These are phyloP conservation scores for Macrocybe gigantea DNA, from an alignment of 768 basidiomycete genomes.

Conservation along the genomic window DNA sequence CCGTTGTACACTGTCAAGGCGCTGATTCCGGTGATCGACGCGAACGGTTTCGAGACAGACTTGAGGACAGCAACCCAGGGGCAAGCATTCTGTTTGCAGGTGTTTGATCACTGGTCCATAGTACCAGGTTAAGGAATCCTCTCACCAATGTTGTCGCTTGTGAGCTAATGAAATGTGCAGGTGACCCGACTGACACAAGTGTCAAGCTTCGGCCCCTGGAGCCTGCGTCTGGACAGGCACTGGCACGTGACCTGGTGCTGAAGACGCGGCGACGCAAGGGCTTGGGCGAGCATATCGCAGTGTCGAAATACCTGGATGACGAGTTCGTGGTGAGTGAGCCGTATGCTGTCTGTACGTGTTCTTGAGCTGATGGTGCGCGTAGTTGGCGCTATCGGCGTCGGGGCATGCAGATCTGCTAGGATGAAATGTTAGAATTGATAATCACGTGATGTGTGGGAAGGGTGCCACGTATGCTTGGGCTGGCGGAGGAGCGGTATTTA, in stretches of 20 bases:
- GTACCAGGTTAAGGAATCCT: constrained; percentile 72
- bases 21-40: constrained; percentile 95
- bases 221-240: constrained; percentile 92
- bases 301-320: constrained; percentile 95
- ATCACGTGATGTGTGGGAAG: constrained; percentile 24
- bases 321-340: constrained; percentile 77
- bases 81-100: constrained; percentile 96
- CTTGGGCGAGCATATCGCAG: constrained; percentile 93
- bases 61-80: constrained; percentile 96
- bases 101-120: constrained; percentile 98
- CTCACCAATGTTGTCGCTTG: constrained; percentile 12
- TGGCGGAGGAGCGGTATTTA: constrained; percentile 25
- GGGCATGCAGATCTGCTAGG: constrained; percentile 94
- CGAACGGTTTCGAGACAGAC: constrained; percentile 98
- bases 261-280: constrained; percentile 97
- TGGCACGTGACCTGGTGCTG: constrained; percentile 91
- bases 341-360: neutral
- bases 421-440: constrained; percentile 21
- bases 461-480: constrained; percentile 37
- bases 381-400: constrained; percentile 92
- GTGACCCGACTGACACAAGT: constrained; percentile 96
- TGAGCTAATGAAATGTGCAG: constrained; percentile 30
- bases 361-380: neutral
- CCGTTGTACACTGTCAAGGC: constrained; percentile 98
- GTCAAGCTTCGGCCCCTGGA: constrained; percentile 96